These are phyloP conservation scores for Starmerella etchellsii DNA, from an alignment of 805 yeast genomes.

Conservation along the genomic window DNA sequence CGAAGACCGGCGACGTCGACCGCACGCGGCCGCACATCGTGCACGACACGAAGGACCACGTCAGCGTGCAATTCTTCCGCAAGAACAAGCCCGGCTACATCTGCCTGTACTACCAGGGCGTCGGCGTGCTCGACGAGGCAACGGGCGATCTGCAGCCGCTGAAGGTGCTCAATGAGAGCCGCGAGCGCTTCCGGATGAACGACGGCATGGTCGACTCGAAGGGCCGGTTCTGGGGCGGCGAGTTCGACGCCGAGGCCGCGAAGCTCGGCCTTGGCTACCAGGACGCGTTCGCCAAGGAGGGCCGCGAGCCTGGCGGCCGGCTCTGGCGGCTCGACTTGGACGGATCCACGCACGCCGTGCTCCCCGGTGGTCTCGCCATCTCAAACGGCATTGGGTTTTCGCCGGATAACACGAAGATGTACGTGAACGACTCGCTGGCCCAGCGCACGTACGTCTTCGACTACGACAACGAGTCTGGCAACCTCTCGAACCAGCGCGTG, in stretches of 20 bases:
- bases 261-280: slow-evolving; percentile 22
- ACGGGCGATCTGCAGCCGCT: slow-evolving; percentile 27
- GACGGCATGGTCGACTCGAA: slow-evolving; percentile 70
- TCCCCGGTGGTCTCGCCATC: slow-evolving; percentile 25
- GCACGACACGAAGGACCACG: slow-evolving; percentile 23
- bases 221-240: slow-evolving; percentile 55
- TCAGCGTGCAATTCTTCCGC: slow-evolving; percentile 27
- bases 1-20: slow-evolving; percentile 21
- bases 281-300: slow-evolving; percentile 5
- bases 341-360: slow-evolving; percentile 23
- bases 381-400: slow-evolving; percentile 54
- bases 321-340: slow-evolving; percentile 30
- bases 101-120: slow-evolving; percentile 27
- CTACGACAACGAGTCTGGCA: slow-evolving; percentile 29
- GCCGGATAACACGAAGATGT: slow-evolving; percentile 32
- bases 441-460: slow-evolving; percentile 38
- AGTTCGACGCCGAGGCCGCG: slow-evolving; percentile 25
- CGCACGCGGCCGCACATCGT: slow-evolving; percentile 12
- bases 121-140: slow-evolving; percentile 27
- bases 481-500: slow-evolving; percentile 26
- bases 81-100: slow-evolving; percentile 25
- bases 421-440: slow-evolving; percentile 42
- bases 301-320: slow-evolving; percentile 23
- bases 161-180: slow-evolving; percentile 27
- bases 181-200: slow-evolving; percentile 40